Percentiles rank a stretch among this genome's conserved stretches.
Conservation (phyloP, 2,329 filamentous ascomycete genomes). For the Beauveria sp. region DNA sequence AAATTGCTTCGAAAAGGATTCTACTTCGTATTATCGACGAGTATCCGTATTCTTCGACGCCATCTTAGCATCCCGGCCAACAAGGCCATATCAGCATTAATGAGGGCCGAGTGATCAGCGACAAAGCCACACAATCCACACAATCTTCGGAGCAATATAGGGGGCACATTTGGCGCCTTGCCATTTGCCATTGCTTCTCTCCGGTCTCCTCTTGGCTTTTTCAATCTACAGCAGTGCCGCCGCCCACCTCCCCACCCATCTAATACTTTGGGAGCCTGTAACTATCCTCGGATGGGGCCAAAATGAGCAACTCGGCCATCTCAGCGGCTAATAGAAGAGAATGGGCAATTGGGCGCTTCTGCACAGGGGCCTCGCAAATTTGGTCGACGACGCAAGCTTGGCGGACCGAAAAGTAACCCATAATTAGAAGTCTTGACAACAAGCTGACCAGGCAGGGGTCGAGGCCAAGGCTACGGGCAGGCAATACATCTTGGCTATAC, state of each 20-base stretch:
- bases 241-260: not conserved
- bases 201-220: too few species aligned
- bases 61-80: too few species aligned
- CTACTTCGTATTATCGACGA: too few species aligned
- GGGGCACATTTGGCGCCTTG: not conserved
- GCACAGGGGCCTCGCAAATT: not conserved
- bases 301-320: not conserved
- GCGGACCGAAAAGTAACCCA: too few species aligned
- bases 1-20: too few species aligned
- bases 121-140: constrained; percentile 2
- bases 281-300: too few species aligned
- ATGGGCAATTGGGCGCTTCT: not conserved
- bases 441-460: not conserved
- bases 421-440: too few species aligned
- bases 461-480: not conserved
- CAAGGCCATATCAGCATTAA: too few species aligned
- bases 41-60: too few species aligned
- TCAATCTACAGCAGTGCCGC: not conserved
- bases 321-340: not conserved
- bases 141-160: not conserved
- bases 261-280: too few species aligned
- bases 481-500: constrained; percentile 7
- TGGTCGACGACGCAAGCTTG: too few species aligned
- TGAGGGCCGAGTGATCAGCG: not conserved
- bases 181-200: not conserved